phyloP scores from a whole-genome alignment of 73 alveolate species.

The Symbiodinium natans region DNA sequence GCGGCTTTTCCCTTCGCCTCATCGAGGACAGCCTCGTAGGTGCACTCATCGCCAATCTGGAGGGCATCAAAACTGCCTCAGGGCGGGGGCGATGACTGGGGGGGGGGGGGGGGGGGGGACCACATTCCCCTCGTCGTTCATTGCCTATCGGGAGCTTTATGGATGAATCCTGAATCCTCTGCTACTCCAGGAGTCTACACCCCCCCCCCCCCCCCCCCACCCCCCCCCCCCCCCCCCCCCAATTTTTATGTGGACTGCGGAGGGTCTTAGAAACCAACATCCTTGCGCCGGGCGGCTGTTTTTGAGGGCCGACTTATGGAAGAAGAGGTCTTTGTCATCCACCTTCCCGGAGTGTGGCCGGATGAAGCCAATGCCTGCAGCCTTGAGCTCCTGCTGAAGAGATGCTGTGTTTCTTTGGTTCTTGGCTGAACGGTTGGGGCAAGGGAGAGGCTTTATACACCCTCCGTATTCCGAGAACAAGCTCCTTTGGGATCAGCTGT shows the following conservation, averaged over 20 bases:
- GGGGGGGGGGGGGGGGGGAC: background rate
- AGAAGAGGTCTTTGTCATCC: constrained; percentile 86
- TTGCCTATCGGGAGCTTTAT: too few species aligned
- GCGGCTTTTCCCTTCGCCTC: constrained; percentile 81
- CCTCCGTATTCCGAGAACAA: too few species aligned
- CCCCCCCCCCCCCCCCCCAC: background rate
- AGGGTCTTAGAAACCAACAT: too few species aligned
- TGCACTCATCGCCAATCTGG: constrained; percentile 75
- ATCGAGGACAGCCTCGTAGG: constrained; percentile 68
- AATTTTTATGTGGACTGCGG: too few species aligned
- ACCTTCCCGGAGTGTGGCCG: constrained; percentile 85
- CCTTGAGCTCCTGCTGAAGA: constrained; percentile 58
- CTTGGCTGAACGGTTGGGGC: too few species aligned
- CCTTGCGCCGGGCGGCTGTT: constrained; percentile 20
- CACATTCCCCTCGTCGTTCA: background rate
- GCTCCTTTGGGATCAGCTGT: too few species aligned
- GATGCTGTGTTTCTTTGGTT: too few species aligned
- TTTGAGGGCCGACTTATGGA: constrained; percentile 79
- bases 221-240: background rate
- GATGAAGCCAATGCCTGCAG: constrained; percentile 82
- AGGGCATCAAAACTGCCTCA: constrained; percentile 61
- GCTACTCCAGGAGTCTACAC: background rate
- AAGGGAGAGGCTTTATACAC: too few species aligned
- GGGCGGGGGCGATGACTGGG: background rate
- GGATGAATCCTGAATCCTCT: background rate